Base-by-base conservation (phyloP, 495 filamentous ascomycete genomes). In the Lindgomyces ingoldianus region DNA sequence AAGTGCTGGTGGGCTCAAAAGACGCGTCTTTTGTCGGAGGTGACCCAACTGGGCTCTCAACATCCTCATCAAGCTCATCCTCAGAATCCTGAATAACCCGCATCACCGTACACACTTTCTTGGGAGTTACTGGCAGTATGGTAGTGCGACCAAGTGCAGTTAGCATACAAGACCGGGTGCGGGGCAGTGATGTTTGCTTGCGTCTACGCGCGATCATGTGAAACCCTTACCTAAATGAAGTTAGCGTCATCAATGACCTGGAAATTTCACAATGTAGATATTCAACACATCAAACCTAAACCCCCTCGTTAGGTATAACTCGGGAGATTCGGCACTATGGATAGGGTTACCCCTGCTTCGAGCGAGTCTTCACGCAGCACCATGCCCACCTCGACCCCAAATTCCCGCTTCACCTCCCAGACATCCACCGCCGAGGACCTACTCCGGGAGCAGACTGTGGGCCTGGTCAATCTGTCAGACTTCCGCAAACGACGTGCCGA, bases 401-500 rank as follows among this genome's bases (percentile, higher is more conserved):
- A 69, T 27, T 72, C 78, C 3, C 86, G 89, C 67, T 97, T 97
- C 78, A 89, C 88, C 2, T 79, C 88, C 19, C 91, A 94, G 65
- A 85, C 83, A 55, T 82, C 87, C 57, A 93, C 92, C 0, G 89
- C 92, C 16, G 89, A 96, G 77, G 89, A 97, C 59, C 81, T 93
- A n/a, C 85, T 98, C 52, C 92, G 91, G 67, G 91, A 88, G 41
- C 89, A 92, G 73, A 98, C 94, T 1, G 92, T 96, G 55, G 94
- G 94, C 46, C 86, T 98, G 14, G 94, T 98, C 45, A 83, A 91
- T 57, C 86, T 97, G 42, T 89, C 87, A 68, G 94, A 98, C 74
- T 98, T 97, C 79, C 92, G 94, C 75, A 98, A 98, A 77, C 87
- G 94, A 41, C 91, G 94, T 75, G 93, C 92, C 67, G 91, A 98